Evolutionary conservation across 306 rosid species (phyloP).

Genomic region (Prunus mongolica): DNA sequence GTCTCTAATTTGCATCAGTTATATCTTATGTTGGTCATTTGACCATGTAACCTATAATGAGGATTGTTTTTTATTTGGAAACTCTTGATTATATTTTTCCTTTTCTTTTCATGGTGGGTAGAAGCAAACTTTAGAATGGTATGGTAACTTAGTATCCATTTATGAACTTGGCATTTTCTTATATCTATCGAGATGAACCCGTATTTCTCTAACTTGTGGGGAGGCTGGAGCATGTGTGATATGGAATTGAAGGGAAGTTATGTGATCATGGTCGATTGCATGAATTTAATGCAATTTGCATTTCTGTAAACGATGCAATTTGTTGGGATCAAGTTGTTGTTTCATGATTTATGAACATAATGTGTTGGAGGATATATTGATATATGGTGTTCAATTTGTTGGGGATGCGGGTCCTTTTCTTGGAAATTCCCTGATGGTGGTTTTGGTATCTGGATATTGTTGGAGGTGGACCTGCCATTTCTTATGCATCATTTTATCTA

Average conservation of each 20-base stretch:
- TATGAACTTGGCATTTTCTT: not conserved
- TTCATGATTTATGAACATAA: slow-evolving; percentile 22
- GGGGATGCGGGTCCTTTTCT: not conserved
- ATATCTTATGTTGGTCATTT: not conserved
- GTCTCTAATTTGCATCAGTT: slow-evolving; percentile 3
- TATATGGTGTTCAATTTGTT: slow-evolving; percentile 12
- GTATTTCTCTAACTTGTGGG: not conserved
- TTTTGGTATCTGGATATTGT: slow-evolving; percentile 9
- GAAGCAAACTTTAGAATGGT: slow-evolving; percentile 11
- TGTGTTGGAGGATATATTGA: slow-evolving; percentile 7
- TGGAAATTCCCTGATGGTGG: slow-evolving; percentile 15
- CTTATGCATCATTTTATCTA: not conserved
- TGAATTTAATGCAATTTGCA: not conserved
- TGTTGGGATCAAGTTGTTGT: not conserved
- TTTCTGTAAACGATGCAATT: not conserved
- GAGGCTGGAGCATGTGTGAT: not conserved
- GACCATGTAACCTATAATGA: not conserved
- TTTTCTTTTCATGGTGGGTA: slow-evolving; percentile 13
- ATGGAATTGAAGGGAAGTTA: slow-evolving; percentile 5
- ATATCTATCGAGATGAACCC: not conserved
- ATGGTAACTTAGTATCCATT: not conserved
- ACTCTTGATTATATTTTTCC: not conserved
- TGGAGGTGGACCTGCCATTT: not conserved
- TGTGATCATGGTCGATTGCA: slow-evolving; percentile 2
- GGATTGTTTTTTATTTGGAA: slow-evolving; percentile 10